Evolutionary conservation across 2,329 filamentous ascomycete genomes (phyloP), one percentile per base, ranked within the genome.

Genomic region (Alternaria gansuensis): DNA sequence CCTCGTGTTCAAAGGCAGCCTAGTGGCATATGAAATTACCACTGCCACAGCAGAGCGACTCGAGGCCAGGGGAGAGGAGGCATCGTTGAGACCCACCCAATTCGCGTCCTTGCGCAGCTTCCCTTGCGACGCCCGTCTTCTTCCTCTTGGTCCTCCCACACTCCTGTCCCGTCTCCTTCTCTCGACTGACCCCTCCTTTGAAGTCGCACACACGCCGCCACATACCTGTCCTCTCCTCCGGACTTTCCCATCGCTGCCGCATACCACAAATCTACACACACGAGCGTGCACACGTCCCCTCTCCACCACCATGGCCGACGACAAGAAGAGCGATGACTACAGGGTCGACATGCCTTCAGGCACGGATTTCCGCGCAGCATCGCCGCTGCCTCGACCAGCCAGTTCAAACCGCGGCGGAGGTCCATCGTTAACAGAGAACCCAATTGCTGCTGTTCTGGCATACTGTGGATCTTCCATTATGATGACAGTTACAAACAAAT

Each of bases 401-500:
- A 52, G 28, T 36, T 57, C 64, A 44, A 59, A 57, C 53, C 62
- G 63, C 51, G 63, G 57, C 59, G n/a, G 46, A 26, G 69, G 77
- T 45, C 26, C 53, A 7, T 65, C 71, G 17, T 40, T 92, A 63
- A 85, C 89, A 71, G 92, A 93, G 80, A 95, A 88, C 78, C 91
- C 93, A 14, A 82, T 87, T 44, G 77, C 95, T 46, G 93, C 94
- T 23, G 91, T 99, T 70, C 76, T 96, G 66, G 88, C 91, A 48
- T 99, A 99, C 83, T 99, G 95, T 80, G 83, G 90, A 72, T 92
- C 94, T 52, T 97, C 93, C n/a, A 99, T 99, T 76, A 87, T 94
- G 78, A 99, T 99, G 95, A 99, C 95, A 7, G 91, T 97, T n/a
- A 95, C 96, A 78, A 99, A 99, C 83, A 99, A 99, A 84, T 99